phyloP scores from a whole-genome alignment of 176 grass and related monocot genomes.

The Poa annua region DNA sequence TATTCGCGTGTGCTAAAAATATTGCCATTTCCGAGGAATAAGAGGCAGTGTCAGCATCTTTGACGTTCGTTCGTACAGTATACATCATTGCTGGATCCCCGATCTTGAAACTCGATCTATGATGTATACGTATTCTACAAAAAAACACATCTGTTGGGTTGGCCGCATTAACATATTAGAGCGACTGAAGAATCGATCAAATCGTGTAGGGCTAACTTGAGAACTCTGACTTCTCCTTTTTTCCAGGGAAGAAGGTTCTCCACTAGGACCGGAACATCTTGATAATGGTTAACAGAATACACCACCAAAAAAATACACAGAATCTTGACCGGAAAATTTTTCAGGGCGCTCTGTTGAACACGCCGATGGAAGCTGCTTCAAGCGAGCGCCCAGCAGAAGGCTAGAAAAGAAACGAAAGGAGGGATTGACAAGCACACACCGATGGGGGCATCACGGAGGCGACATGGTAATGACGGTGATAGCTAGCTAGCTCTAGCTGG shows the following conservation, averaged over 20 bases:
- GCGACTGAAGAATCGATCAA: not conserved
- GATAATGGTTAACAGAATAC: not conserved
- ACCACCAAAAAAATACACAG: too few relatives aligned
- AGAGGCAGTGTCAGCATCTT: slow-evolving; percentile 12
- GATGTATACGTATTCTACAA: not conserved
- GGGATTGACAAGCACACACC: too few relatives aligned
- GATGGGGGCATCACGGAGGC: not conserved
- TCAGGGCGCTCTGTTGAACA: too few relatives aligned
- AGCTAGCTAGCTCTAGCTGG: not conserved
- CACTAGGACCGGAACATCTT: not conserved
- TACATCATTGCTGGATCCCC: not conserved
- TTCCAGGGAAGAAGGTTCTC: not conserved
- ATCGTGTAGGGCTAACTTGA: not conserved
- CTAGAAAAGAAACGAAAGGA: not conserved
- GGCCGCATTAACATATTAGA: not conserved
- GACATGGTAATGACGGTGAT: not conserved
- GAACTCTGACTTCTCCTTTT: not conserved
- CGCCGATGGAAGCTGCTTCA: too few relatives aligned
- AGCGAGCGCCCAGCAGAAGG: not conserved
- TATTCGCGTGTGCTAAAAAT: not conserved
- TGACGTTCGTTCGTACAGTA: not conserved
- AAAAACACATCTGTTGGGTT: not conserved
- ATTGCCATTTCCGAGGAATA: not conserved
- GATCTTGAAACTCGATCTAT: not conserved
- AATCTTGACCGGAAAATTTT: too few relatives aligned